Percentiles rank a stretch among this genome's conserved stretches.
Conservation (phyloP, 352 stramenopile species). For the Pythium biforme region DNA sequence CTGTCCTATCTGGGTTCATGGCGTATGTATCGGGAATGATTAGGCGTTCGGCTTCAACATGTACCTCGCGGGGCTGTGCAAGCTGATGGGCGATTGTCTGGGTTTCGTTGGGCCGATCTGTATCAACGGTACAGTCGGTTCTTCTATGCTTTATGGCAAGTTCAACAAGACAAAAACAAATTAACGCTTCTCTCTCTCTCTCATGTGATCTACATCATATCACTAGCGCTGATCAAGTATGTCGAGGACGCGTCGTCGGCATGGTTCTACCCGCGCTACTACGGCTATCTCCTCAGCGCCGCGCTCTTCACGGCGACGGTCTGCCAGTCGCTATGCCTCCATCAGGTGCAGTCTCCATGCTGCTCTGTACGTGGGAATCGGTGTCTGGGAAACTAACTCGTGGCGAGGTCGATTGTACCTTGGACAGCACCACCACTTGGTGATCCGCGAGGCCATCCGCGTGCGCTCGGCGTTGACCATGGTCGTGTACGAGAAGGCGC, state of each 20-base stretch:
- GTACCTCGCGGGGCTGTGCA: constrained; percentile 85
- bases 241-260: constrained; percentile 49
- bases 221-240: constrained; percentile 51
- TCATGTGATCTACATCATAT: constrained; percentile 7
- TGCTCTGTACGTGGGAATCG: not conserved
- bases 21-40: not conserved
- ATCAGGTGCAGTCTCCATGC: constrained; percentile 33
- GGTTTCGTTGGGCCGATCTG: constrained; percentile 89
- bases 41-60: constrained; percentile 89
- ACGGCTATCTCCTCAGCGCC: constrained; percentile 55
- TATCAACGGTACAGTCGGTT: constrained; percentile 32
- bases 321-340: constrained; percentile 57
- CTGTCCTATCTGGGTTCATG: not conserved
- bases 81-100: constrained; percentile 90
- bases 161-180: not conserved
- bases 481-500: constrained; percentile 60
- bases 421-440: constrained; percentile 51
- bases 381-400: not conserved
- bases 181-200: not conserved
- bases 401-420: not conserved
- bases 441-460: constrained; percentile 64
- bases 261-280: constrained; percentile 43
- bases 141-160: not conserved
- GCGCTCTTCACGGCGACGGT: constrained; percentile 44
- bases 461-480: constrained; percentile 63